Evolutionary conservation across 805 yeast species (phyloP), one percentile per base, ranked within the genome.

Genomic region (Isabelozyma rhagii): DNA sequence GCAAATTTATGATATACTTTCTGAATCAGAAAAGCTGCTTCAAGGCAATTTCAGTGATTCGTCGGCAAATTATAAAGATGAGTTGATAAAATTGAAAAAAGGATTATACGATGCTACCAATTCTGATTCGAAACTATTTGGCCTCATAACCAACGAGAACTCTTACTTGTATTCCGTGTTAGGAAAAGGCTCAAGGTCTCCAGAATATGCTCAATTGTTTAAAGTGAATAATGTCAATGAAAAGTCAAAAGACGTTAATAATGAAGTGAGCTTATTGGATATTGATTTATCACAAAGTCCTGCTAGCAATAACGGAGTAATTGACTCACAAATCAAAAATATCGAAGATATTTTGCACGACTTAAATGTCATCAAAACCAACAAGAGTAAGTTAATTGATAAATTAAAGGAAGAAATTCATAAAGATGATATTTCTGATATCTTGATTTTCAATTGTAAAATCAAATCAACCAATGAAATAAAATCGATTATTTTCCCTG

Each of bases 381-480:
- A 88, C 62, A 81, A 96, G 43, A 64, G 71, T 5, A 74, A 81
- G 39, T 75, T 85, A 1, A 71, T 88, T 36, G 75, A 75, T 1
- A 89, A 84, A 45, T 74, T 93, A 59, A 90, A 90, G 60, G 77
- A 73, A 6, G 79, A 80, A 44, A 83, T 88, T 34, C 94, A 85
- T 58, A 75, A 78, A 11, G 98, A 93, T 67, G 97, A 93, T 62
- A 89, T 91, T 45, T 85, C 96, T 0, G 84, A 85, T 47, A 72
- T 85, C 10, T 73, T 93, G 31, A 79, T 93, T 8, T 71, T 85
- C 55, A 85, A 88, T 61, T 69, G 75, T 52, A 82, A 80, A 52
- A 77, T 80, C 42, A 78, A 77, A 39, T 70, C 82, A 5, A 82
- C 81, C 7, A 75, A 79, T 43, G 91, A 85, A 50, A 74, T 82